Evolutionary conservation across 768 basidiomycete genomes (phyloP).

Genomic region (Russula lepida): DNA sequence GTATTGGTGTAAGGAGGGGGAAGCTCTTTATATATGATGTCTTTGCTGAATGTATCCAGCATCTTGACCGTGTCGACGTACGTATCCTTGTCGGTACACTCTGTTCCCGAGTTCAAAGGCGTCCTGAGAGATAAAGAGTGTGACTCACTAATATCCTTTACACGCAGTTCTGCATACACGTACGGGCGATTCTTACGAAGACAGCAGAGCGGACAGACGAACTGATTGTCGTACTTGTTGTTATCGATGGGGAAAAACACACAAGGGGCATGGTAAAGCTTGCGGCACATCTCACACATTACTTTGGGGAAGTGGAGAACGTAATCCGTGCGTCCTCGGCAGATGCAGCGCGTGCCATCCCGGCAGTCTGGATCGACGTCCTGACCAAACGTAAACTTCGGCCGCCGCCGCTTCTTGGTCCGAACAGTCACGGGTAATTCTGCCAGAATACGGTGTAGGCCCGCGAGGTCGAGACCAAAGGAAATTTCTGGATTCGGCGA

Average conservation of each 20-base stretch:
- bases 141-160: constrained; percentile 50
- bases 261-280: constrained; percentile 63
- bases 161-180: constrained; percentile 67
- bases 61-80: constrained; percentile 70
- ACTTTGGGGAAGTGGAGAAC: constrained; percentile 54
- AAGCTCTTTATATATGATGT: constrained; percentile 61
- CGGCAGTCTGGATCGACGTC: constrained; percentile 66
- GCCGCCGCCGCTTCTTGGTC: constrained; percentile 49
- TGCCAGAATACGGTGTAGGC: constrained; percentile 73
- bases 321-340: constrained; percentile 58
- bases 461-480: constrained; percentile 75
- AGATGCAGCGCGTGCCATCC: constrained; percentile 75
- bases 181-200: constrained; percentile 65
- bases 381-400: constrained; percentile 67
- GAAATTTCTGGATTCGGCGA: constrained; percentile 74
- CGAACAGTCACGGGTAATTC: constrained; percentile 45
- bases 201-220: constrained; percentile 71
- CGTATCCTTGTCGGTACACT: constrained; percentile 42
- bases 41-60: constrained; percentile 65
- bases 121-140: constrained; percentile 2
- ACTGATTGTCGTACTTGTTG: constrained; percentile 31
- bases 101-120: constrained; percentile 26
- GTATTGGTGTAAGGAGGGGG: constrained; percentile 56
- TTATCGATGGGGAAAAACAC: constrained; percentile 59
- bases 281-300: constrained; percentile 57